Conservation (phyloP, 2,329 filamentous ascomycete species). For the Cytospora paraplurivora region DNA sequence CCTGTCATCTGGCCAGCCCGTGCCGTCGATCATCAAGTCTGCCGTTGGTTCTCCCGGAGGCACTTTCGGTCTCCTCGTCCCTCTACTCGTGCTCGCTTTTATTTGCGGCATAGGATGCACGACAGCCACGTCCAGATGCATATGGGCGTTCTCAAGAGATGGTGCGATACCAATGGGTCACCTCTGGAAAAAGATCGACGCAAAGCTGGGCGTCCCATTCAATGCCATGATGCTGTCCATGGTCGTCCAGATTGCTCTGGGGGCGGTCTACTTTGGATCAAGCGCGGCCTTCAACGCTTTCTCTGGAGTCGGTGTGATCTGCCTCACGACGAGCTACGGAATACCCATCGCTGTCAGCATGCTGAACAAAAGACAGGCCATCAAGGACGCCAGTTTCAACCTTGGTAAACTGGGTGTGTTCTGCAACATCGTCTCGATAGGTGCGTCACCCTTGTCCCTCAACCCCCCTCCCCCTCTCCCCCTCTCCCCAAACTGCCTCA, state of each 20-base stretch:
- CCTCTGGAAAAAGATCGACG: constrained; percentile 64
- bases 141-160: constrained; percentile 71
- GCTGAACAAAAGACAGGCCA: constrained; percentile 59
- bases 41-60: constrained; percentile 63
- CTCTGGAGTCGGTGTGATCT: constrained; percentile 70
- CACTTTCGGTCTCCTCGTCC: constrained; percentile 64
- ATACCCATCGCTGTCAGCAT: constrained; percentile 67
- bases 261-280: constrained; percentile 70
- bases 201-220: constrained; percentile 63
- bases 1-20: constrained; percentile 61
- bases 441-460: constrained; percentile 41
- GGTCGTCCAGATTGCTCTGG: constrained; percentile 64
- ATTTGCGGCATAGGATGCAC: constrained; percentile 71
- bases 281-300: constrained; percentile 72
- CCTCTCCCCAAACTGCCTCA: background rate
- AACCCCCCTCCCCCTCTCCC: background rate
- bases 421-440: constrained; percentile 65
- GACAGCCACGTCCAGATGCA: constrained; percentile 67
- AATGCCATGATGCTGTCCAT: constrained; percentile 75
- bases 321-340: constrained; percentile 68
- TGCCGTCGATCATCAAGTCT: constrained; percentile 64
- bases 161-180: constrained; percentile 67
- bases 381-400: constrained; percentile 59
- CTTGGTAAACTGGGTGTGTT: constrained; percentile 63
- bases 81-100: constrained; percentile 66